Evolutionary conservation across 768 basidiomycete species (phyloP).

Genomic region (Collybia mongolica): DNA sequence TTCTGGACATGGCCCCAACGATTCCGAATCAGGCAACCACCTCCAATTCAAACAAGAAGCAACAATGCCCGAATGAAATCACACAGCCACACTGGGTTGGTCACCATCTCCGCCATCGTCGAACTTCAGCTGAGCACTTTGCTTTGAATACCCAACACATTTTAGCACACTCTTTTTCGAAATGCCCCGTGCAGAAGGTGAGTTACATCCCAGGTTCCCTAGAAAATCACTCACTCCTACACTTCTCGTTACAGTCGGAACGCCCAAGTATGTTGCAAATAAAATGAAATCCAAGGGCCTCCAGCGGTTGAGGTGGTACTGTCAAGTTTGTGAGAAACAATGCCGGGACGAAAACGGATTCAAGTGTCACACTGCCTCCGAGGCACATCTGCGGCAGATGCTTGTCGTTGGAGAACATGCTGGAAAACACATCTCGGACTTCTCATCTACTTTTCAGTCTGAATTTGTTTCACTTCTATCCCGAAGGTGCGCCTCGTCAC

Average conservation of each 20-base stretch:
- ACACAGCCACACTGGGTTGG: background rate
- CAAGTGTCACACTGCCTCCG: slow-evolving; percentile 89
- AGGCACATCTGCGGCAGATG: slow-evolving; percentile 95
- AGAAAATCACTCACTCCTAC: background rate
- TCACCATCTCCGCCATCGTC: background rate
- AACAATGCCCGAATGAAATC: background rate
- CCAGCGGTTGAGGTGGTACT: slow-evolving; percentile 96
- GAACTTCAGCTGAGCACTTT: background rate
- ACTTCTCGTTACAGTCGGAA: slow-evolving; percentile 56
- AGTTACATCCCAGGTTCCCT: slow-evolving; percentile 1
- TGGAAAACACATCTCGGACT: slow-evolving; percentile 87
- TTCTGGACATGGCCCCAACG: no score
- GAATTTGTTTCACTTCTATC: slow-evolving; percentile 92
- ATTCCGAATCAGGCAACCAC: no score
- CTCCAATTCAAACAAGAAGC: background rate
- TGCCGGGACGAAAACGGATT: slow-evolving; percentile 99
- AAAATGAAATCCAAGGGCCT: slow-evolving; percentile 98
- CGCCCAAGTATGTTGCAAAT: slow-evolving; percentile 88
- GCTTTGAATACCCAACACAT: background rate
- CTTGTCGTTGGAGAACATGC: slow-evolving; percentile 95
- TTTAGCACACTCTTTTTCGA: slow-evolving; percentile 7
- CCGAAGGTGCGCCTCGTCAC: slow-evolving; percentile 53
- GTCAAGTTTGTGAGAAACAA: slow-evolving; percentile 99
- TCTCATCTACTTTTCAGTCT: slow-evolving; percentile 83
- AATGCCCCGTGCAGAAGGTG: slow-evolving; percentile 88